These are phyloP conservation scores for Colletotrichum orbiculare DNA, from an alignment of 2,329 filamentous ascomycete species.

Conservation along the genomic window DNA sequence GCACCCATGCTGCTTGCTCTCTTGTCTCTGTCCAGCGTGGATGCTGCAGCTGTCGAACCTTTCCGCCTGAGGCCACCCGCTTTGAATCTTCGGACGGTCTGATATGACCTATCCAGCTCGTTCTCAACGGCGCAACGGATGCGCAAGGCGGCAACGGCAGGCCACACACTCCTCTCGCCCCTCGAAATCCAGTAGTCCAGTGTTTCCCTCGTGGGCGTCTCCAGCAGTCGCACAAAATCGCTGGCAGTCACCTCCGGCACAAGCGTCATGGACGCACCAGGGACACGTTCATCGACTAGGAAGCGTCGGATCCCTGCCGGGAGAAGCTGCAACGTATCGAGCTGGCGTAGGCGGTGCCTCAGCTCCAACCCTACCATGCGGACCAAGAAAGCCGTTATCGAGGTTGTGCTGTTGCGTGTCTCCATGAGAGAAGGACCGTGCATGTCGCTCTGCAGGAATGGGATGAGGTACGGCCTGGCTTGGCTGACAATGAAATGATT, in stretches of 20 bases:
- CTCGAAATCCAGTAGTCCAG: slow-evolving; percentile 87
- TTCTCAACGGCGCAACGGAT: slow-evolving; percentile 88
- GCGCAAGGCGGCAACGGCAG: slow-evolving; percentile 82
- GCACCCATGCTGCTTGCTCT: slow-evolving; percentile 39
- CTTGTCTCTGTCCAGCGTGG: slow-evolving; percentile 34
- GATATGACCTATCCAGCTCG: slow-evolving; percentile 87
- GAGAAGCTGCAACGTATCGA: slow-evolving; percentile 81
- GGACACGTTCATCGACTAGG: slow-evolving; percentile 84
- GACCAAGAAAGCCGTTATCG: slow-evolving; percentile 67
- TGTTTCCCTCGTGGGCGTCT: slow-evolving; percentile 80
- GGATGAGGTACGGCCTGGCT: slow-evolving; percentile 88
- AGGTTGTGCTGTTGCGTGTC: slow-evolving; percentile 68
- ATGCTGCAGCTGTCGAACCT: slow-evolving; percentile 42
- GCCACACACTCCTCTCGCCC: slow-evolving; percentile 92
- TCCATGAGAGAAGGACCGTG: slow-evolving; percentile 76
- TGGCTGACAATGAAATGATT: slow-evolving; percentile 97
- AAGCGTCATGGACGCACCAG: slow-evolving; percentile 81
- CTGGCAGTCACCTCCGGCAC: slow-evolving; percentile 79
- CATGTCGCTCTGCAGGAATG: slow-evolving; percentile 84
- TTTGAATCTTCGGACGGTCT: slow-evolving; percentile 75
- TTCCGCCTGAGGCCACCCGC: slow-evolving; percentile 62
- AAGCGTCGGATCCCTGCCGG: slow-evolving; percentile 78
- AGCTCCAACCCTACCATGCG: slow-evolving; percentile 81
- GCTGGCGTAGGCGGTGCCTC: slow-evolving; percentile 82
- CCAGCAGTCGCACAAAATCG: slow-evolving; percentile 84